These are phyloP conservation scores for Ascochyta clinopodiicola DNA, from an alignment of 2,329 filamentous ascomycete genomes.

Conservation along the genomic window DNA sequence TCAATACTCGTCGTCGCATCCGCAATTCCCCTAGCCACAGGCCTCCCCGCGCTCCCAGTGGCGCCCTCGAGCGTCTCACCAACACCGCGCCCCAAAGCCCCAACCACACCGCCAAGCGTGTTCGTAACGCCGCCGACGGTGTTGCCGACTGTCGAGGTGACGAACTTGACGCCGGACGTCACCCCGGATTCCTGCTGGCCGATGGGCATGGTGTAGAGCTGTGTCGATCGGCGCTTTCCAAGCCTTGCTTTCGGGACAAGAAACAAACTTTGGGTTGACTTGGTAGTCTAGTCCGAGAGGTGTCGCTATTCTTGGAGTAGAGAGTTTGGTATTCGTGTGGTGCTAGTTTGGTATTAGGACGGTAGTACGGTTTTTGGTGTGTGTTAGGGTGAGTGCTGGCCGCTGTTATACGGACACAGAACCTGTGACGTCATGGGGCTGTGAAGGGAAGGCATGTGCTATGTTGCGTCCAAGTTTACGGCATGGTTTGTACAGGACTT, in stretches of 20 bases:
- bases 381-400: slow-evolving; percentile 1
- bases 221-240: background rate
- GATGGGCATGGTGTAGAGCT: slow-evolving; percentile 40
- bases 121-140: slow-evolving; percentile 60
- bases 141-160: slow-evolving; percentile 63
- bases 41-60: slow-evolving; percentile 52
- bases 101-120: slow-evolving; percentile 61
- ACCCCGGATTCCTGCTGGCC: slow-evolving; percentile 53
- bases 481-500: background rate
- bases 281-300: slow-evolving; percentile 1
- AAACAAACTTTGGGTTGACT: background rate
- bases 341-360: slow-evolving; percentile 6
- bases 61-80: slow-evolving; percentile 56
- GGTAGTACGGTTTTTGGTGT: slow-evolving; percentile 4
- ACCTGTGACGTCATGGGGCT: slow-evolving; percentile 12
- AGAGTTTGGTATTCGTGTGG: slow-evolving; percentile 8
- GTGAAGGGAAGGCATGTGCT: background rate
- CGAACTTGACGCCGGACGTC: slow-evolving; percentile 61
- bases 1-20: slow-evolving; percentile 55
- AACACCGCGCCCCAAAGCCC: slow-evolving; percentile 53
- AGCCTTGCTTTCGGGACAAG: background rate
- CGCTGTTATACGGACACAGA: slow-evolving; percentile 8
- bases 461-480: background rate
- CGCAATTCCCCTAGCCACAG: slow-evolving; percentile 52
- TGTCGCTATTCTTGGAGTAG: background rate